phyloP scores from a whole-genome alignment of 257 asterid genomes.

The Capsicum chinense region DNA sequence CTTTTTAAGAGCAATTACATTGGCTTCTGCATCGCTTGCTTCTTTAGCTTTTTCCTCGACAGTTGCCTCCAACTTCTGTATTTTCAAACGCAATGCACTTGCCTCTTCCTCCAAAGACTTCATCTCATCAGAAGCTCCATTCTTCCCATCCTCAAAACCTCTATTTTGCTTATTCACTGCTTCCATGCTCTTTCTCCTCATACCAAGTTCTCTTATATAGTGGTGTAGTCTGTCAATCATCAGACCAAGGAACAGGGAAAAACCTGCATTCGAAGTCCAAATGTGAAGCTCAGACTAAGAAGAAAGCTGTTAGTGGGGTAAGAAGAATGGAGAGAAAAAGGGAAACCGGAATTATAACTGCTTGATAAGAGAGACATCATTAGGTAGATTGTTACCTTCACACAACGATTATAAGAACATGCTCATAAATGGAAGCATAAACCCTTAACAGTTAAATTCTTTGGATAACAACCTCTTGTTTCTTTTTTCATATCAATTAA shows the following conservation, averaged over 20 bases:
- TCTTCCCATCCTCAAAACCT: constrained; percentile 56
- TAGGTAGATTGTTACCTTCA: neutral
- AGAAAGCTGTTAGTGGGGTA: neutral
- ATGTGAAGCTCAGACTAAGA: neutral
- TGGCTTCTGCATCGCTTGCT: constrained; percentile 64
- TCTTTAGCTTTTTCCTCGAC: constrained; percentile 62
- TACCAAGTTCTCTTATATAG: constrained; percentile 76
- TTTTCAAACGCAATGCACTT: constrained; percentile 45
- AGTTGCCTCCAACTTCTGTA: constrained; percentile 58
- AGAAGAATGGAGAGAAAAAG: neutral
- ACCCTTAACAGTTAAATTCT: neutral
- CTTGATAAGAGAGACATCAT: neutral
- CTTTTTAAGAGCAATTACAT: constrained; percentile 69
- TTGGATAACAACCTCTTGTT: no score
- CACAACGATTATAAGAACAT: neutral
- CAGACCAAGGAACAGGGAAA: constrained; percentile 72
- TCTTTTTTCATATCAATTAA: no score
- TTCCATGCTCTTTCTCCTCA: constrained; percentile 72
- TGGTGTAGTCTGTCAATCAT: constrained; percentile 87
- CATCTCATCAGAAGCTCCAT: constrained; percentile 45
- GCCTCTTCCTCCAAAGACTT: constrained; percentile 67
- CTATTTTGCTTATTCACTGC: constrained; percentile 70
- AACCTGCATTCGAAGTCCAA: constrained; percentile 52
- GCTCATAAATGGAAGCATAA: neutral
- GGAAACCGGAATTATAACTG: neutral